phyloP scores from a whole-genome alignment of 495 filamentous ascomycete species.

The Penicillium argentinense region DNA sequence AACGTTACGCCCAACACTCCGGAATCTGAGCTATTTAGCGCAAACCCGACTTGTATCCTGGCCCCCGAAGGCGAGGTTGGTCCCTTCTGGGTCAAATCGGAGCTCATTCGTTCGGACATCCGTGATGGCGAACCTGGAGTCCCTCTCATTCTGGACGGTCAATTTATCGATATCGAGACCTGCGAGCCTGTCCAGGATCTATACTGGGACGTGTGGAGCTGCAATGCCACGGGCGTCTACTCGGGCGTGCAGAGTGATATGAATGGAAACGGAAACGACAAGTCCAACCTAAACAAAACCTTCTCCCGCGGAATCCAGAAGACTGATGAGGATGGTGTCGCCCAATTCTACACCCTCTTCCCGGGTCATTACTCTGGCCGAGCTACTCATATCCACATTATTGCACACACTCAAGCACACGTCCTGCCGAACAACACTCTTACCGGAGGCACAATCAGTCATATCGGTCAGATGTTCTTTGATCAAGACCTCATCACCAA shows the following conservation, averaged over 20 bases:
- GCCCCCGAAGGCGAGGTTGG: slow-evolving; percentile 29
- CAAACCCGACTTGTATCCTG: slow-evolving; percentile 23
- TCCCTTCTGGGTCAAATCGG: slow-evolving; percentile 36
- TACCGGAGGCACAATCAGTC: slow-evolving; percentile 46
- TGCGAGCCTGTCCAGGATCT: slow-evolving; percentile 51
- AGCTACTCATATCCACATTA: slow-evolving; percentile 46
- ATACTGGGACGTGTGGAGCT: slow-evolving; percentile 56
- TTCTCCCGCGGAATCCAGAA: slow-evolving; percentile 51
- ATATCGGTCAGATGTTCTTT: slow-evolving; percentile 64
- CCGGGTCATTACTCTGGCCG: slow-evolving; percentile 55
- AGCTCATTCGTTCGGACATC: slow-evolving; percentile 53
- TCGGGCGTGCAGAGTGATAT: slow-evolving; percentile 24
- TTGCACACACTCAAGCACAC: slow-evolving; percentile 46
- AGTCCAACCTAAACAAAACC: slow-evolving; percentile 45
- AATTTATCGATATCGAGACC: slow-evolving; percentile 53
- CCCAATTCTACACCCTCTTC: slow-evolving; percentile 49
- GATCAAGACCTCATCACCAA: slow-evolving; percentile 47
- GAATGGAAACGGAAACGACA: slow-evolving; percentile 26
- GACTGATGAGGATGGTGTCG: slow-evolving; percentile 50
- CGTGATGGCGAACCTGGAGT: slow-evolving; percentile 48
- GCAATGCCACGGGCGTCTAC: slow-evolving; percentile 57
- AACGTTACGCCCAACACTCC: slow-evolving; percentile 16
- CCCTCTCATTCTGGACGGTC: slow-evolving; percentile 51
- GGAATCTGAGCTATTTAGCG: slow-evolving; percentile 20
- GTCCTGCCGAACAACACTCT: slow-evolving; percentile 48